phyloP scores from a whole-genome alignment of 2,329 filamentous ascomycete genomes.

The Colletotrichum eleusines region DNA sequence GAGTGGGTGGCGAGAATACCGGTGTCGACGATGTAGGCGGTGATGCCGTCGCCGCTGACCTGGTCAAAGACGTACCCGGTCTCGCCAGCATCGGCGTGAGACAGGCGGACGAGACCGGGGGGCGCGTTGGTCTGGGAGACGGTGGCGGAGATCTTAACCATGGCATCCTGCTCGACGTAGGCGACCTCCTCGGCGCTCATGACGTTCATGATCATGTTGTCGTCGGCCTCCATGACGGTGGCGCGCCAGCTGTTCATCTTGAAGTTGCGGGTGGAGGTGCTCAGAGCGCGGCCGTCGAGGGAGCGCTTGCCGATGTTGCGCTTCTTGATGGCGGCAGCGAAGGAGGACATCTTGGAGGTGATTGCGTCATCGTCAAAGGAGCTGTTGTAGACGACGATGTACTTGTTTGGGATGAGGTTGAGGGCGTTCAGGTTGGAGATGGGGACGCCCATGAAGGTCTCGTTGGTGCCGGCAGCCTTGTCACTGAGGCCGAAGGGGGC shows the following conservation, averaged over 20 bases:
- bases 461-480: slow-evolving; percentile 41
- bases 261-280: slow-evolving; percentile 60
- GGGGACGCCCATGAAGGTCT: slow-evolving; percentile 55
- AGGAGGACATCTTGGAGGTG: slow-evolving; percentile 60
- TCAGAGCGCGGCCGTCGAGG: slow-evolving; percentile 60
- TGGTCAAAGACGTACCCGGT: slow-evolving; percentile 64
- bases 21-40: slow-evolving; percentile 74
- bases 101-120: slow-evolving; percentile 66
- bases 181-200: slow-evolving; percentile 61
- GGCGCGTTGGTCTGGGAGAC: slow-evolving; percentile 66
- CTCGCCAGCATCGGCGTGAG: slow-evolving; percentile 53
- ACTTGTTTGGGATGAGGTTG: slow-evolving; percentile 67
- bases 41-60: slow-evolving; percentile 66
- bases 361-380: slow-evolving; percentile 63
- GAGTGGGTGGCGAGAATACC: slow-evolving; percentile 69
- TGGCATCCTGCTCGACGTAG: slow-evolving; percentile 67
- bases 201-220: slow-evolving; percentile 62
- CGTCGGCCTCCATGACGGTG: slow-evolving; percentile 65
- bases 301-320: slow-evolving; percentile 68
- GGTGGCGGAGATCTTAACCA: slow-evolving; percentile 57
- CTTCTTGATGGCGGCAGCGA: slow-evolving; percentile 64
- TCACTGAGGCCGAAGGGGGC: slow-evolving; percentile 43
- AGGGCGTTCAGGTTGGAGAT: slow-evolving; percentile 62
- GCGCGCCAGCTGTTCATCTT: slow-evolving; percentile 64
- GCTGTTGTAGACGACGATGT: slow-evolving; percentile 75